Conservation (phyloP, 768 basidiomycete species). For the Boletus sp. region DNA sequence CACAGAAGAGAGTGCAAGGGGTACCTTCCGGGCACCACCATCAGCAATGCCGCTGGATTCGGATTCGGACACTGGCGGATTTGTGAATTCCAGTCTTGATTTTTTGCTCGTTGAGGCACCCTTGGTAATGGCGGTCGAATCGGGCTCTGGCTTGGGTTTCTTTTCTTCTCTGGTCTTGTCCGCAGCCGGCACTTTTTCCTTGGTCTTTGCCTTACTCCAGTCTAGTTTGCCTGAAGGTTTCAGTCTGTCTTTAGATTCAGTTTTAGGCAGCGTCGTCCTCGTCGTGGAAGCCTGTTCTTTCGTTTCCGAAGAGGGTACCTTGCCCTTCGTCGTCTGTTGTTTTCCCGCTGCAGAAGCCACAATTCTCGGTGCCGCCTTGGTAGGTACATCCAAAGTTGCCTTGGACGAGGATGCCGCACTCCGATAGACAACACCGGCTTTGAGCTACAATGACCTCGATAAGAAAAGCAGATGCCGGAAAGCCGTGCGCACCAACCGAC, state of each 20-base stretch:
- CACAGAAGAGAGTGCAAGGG: not conserved
- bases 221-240: constrained; percentile 52
- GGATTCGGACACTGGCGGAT: not conserved
- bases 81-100: not conserved
- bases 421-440: not conserved
- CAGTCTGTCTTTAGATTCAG: constrained; percentile 27
- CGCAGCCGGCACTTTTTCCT: constrained; percentile 28
- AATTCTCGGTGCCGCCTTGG: constrained; percentile 10
- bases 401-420: constrained; percentile 40
- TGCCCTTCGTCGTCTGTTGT: constrained; percentile 18
- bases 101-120: not conserved
- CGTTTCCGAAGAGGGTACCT: constrained; percentile 23
- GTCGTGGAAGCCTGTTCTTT: constrained; percentile 26
- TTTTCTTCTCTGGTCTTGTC: constrained; percentile 12
- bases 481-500: constrained; percentile 27
- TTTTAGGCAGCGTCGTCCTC: constrained; percentile 18
- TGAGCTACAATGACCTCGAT: constrained; percentile 13
- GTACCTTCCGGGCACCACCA: constrained; percentile 6
- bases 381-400: constrained; percentile 37
- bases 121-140: not conserved
- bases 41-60: not conserved
- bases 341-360: constrained; percentile 9
- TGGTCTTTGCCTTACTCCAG: constrained; percentile 57
- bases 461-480: not conserved
- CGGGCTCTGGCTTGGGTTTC: constrained; percentile 17